Percentiles rank a stretch among this genome's conserved stretches.
These are phyloP conservation scores for Yarrowia sp. DNA, from an alignment of 805 yeast species.

Conservation along the genomic window DNA sequence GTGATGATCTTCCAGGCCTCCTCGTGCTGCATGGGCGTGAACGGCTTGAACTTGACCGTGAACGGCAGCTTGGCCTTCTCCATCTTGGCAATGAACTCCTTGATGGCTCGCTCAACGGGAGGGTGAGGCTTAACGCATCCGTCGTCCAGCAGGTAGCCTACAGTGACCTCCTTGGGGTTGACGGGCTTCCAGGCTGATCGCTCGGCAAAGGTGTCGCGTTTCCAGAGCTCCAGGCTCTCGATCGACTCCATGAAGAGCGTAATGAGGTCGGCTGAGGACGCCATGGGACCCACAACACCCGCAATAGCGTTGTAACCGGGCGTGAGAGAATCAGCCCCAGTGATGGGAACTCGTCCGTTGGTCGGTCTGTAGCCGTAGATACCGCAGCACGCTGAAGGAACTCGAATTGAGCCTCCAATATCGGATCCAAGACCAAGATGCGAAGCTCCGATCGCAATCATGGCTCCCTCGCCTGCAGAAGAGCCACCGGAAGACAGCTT, in stretches of 20 bases:
- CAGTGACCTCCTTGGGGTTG: constrained; percentile 40
- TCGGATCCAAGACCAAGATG: constrained; percentile 56
- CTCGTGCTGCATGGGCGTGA: constrained; percentile 15
- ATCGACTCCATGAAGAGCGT: constrained; percentile 44
- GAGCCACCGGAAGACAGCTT: constrained; percentile 52
- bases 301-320: constrained; percentile 43
- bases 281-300: constrained; percentile 51
- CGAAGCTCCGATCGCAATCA: constrained; percentile 46
- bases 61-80: constrained; percentile 38
- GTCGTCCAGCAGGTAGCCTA: constrained; percentile 51
- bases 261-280: constrained; percentile 43
- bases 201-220: constrained; percentile 48
- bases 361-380: constrained; percentile 52
- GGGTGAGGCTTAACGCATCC: constrained; percentile 52
- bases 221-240: constrained; percentile 47
- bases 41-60: constrained; percentile 10
- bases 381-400: constrained; percentile 48
- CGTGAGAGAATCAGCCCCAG: constrained; percentile 39
- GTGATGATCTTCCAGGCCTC: constrained; percentile 55
- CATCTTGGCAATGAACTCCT: constrained; percentile 53
- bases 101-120: constrained; percentile 53
- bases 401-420: constrained; percentile 54
- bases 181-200: constrained; percentile 48
- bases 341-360: constrained; percentile 45
- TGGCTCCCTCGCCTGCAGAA: constrained; percentile 58